These are phyloP conservation scores for Lasiodiplodia sp. DNA, from an alignment of 2,329 filamentous ascomycete genomes.

Conservation along the genomic window DNA sequence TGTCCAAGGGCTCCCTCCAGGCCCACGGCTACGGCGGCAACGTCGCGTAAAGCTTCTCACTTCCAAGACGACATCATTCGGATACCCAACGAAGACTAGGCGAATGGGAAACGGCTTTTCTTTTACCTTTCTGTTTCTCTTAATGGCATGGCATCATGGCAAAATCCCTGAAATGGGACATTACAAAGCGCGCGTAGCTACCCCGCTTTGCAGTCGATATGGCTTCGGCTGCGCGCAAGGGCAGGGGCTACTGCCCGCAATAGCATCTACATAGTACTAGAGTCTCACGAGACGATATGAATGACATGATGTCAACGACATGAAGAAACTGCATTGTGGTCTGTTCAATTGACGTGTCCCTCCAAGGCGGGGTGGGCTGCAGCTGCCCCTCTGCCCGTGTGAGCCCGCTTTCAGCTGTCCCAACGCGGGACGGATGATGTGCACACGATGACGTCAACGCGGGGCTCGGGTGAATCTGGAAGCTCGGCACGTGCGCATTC, in stretches of 20 bases:
- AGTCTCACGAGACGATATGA: constrained; percentile 24
- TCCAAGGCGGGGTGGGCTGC: background rate
- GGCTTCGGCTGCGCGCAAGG: constrained; percentile 1
- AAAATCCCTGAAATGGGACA: background rate
- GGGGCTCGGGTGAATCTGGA: background rate
- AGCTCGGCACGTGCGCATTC: background rate
- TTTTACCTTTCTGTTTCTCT: background rate
- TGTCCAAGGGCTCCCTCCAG: constrained; percentile 46
- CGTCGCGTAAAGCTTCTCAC: background rate
- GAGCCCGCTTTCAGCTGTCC: background rate
- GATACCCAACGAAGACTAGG: constrained; percentile 13
- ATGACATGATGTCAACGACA: constrained; percentile 29
- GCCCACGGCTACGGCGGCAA: constrained; percentile 25
- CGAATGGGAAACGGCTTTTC: constrained; percentile 17
- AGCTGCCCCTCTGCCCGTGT: background rate
- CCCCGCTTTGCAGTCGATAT: constrained; percentile 3
- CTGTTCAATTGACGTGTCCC: background rate
- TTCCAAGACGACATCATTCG: background rate
- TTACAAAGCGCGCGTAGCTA: background rate
- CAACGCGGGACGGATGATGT: constrained; percentile 1
- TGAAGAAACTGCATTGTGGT: background rate
- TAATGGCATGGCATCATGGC: background rate
- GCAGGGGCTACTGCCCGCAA: background rate
- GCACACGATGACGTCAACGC: constrained; percentile 10
- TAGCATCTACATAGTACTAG: constrained; percentile 10